Evolutionary conservation across 352 stramenopile genomes (phyloP), one percentile per base, ranked within the genome.

Genomic region (Salisapilia sapeloensis): DNA sequence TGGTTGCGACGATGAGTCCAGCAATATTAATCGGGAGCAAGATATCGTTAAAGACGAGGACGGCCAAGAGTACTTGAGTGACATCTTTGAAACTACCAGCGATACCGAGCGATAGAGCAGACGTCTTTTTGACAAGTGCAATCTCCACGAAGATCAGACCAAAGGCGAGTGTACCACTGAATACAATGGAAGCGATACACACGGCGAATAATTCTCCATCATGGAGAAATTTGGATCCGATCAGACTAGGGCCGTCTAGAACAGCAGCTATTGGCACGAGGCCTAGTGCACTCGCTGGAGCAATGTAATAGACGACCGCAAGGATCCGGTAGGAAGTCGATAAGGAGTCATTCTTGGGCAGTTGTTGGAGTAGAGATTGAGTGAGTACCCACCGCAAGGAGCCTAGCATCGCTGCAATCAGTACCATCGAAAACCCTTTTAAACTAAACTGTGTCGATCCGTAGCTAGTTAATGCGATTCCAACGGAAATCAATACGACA

Each of bases 101-200:
- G 27, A 87, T 84, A 16, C 64, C 64, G 6, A 91, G 50, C 12
- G 71, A 83, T 27, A 91, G 41, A 13, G 66, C 71, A 18, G 75
- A 89, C 11, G 75, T 91, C 36, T 81, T 75, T 41, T 82, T 79
- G 10, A 86, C 55, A 7, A 91, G 53, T 39, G 69, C 42, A 33
- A 89, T 76, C 50, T 91, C 70, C 26, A 84, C 63, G 20, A 84
- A 80, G 38, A 90, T 79, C 26, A 89, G 54, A 28, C 63, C 57
- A 40, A 86, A 86, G 0, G 65, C 63, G 10, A 90, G 49, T 21
- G 53, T 61, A 10, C 70, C 72, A 29, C 62, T 75, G 21, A 75
- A 50, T 20, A 83, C 56, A 29, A 87, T 70, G 33, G 81, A 80
- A 6, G 52, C 40, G 20, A 78, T 35, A 21, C 57, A 70, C 45